Evolutionary conservation across 495 filamentous ascomycete species (phyloP).

Genomic region (Tuber borchii): DNA sequence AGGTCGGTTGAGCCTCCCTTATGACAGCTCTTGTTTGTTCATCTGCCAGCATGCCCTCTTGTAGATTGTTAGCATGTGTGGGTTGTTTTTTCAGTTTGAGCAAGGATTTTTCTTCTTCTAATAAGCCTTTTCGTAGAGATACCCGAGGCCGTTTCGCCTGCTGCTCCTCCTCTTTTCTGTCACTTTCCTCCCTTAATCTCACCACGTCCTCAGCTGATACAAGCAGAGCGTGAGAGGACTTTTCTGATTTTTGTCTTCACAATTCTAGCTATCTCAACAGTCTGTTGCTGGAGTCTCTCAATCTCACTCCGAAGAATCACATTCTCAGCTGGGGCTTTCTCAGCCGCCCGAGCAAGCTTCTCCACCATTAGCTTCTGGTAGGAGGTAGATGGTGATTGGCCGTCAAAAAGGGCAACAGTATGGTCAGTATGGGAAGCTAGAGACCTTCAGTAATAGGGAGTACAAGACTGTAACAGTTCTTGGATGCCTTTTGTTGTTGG

Average conservation of each 20-base stretch:
- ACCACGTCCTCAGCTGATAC: neutral
- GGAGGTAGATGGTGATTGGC: neutral
- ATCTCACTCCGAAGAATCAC: constrained; percentile 1
- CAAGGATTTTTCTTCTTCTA: neutral
- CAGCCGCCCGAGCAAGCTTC: neutral
- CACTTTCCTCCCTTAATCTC: neutral
- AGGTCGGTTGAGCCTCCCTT: neutral
- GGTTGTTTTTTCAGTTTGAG: neutral
- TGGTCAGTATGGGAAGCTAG: neutral
- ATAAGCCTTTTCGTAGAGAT: neutral
- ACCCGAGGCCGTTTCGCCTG: neutral
- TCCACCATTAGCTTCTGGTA: neutral
- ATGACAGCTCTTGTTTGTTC: neutral
- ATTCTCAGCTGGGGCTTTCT: neutral
- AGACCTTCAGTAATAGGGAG: neutral
- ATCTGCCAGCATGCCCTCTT: too few relatives aligned
- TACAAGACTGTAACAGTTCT: neutral
- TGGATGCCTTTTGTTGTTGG: neutral
- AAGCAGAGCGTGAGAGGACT: constrained; percentile 7
- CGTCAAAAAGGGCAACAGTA: neutral
- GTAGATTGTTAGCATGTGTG: neutral
- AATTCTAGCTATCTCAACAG: neutral
- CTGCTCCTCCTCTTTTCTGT: constrained; percentile 3
- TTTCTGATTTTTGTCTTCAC: neutral
- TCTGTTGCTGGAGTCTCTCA: neutral